Evolutionary conservation across 2,329 filamentous ascomycete species (phyloP).

Genomic region (Fusarium citri): DNA sequence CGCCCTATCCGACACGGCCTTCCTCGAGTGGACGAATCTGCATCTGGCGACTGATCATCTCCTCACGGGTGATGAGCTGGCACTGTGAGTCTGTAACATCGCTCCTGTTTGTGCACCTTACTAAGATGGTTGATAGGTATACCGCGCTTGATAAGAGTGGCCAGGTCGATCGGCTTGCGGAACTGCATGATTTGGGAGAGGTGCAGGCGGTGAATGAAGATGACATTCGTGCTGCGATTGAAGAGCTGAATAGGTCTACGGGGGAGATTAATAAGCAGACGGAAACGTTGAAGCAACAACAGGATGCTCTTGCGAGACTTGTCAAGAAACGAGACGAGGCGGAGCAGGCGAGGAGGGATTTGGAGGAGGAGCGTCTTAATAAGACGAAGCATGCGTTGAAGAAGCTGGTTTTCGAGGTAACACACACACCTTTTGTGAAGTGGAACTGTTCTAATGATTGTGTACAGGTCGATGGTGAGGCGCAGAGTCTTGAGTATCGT

Average conservation of each 20-base stretch:
- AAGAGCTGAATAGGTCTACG: constrained; percentile 73
- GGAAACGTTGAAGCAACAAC: constrained; percentile 70
- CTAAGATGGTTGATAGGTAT: too few species aligned
- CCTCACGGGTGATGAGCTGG: constrained; percentile 65
- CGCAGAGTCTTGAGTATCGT: constrained; percentile 59
- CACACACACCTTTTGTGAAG: not conserved
- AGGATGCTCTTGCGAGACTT: constrained; percentile 67
- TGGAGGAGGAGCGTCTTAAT: constrained; percentile 46
- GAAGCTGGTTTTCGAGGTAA: constrained; percentile 58
- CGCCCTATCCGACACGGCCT: constrained; percentile 52
- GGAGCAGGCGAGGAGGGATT: constrained; percentile 45
- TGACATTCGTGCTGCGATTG: constrained; percentile 70
- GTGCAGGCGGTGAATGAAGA: constrained; percentile 67
- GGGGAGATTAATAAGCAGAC: constrained; percentile 73
- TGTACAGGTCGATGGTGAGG: constrained; percentile 60
- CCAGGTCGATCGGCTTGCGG: constrained; percentile 59
- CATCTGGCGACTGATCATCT: constrained; percentile 64
- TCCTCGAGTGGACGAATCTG: constrained; percentile 61
- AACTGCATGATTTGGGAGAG: constrained; percentile 58
- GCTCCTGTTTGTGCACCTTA: too few species aligned
- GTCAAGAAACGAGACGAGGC: constrained; percentile 55
- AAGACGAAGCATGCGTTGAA: constrained; percentile 54
- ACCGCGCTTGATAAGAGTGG: constrained; percentile 61
- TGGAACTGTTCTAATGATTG: not conserved
- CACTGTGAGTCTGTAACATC: constrained; percentile 58